Base-by-base conservation (phyloP, 768 basidiomycete species). In the Serendipita sp. region DNA sequence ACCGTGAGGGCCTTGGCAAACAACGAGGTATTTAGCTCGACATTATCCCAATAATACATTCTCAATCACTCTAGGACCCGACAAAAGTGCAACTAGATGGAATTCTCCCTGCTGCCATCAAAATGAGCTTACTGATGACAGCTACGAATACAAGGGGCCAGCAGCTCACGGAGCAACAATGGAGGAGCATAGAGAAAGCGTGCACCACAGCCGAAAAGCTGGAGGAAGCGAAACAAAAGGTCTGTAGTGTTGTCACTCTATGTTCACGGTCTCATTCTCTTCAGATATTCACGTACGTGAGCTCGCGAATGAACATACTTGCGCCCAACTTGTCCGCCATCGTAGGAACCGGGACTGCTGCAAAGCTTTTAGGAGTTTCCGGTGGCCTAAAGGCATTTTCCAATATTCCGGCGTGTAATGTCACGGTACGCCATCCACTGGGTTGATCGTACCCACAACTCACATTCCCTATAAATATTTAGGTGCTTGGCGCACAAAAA, bases 281-380 rank as follows among this genome's bases (percentile, higher is more conserved):
- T 1, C 71, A 94, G 89, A 99, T 98, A 70, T 95, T 98, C 77
- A 86, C 89, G 80, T 99, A 98, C 82, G 96, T 99, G 75, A 95
- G 94, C 80, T 95, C 91, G 70, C 84, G 96, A 78, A 98, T 99
- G 91, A 91, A 91, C 77, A 83, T 92, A 65, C 87, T 99, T 72
- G 95, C 96, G 70, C 96, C 96, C 71, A 99, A 99, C 75, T 84
- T 99, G 73, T 95, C 93, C 71, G 88, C 90, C 75, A 96, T 99
- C 76, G 91, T 98, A 77, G 95, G 96, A 75, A 96, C 96, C 66
- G 92, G 89, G 70, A 95, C 93, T 80, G 96, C 96, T 64, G 96
- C 96, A 54, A 99, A 99, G 79, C 77, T 99, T 63, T 85, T 99
- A 45, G 96, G 96, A 73, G 91, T 98, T 63, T 93, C 96, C 45